Percentiles rank a stretch among this genome's conserved stretches.
These are phyloP conservation scores for Strigomonas culicis DNA, from an alignment of 208 protist species.

Conservation along the genomic window DNA sequence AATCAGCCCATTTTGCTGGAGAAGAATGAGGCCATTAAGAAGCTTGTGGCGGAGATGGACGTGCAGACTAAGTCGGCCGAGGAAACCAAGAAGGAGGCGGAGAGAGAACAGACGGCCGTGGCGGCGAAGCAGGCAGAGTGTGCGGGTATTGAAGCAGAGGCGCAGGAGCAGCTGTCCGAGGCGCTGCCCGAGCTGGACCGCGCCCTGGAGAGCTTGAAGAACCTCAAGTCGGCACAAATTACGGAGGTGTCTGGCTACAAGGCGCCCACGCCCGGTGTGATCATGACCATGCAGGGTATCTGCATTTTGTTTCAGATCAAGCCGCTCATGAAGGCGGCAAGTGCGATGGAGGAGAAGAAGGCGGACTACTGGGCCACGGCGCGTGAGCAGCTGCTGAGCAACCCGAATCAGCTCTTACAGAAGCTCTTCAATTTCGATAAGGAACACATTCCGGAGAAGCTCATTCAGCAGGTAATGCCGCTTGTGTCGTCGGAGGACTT, in stretches of 20 bases:
- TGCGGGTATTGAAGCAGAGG: constrained; percentile 93
- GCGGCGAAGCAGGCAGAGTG: constrained; percentile 91
- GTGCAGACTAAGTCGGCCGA: constrained; percentile 92
- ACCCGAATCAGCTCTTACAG: constrained; percentile 91
- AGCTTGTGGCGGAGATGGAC: constrained; percentile 91
- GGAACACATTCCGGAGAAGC: constrained; percentile 94
- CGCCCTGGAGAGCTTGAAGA: constrained; percentile 94
- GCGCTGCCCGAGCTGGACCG: constrained; percentile 97
- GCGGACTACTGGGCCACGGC: constrained; percentile 96
- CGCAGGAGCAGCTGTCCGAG: constrained; percentile 93
- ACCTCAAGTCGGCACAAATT: constrained; percentile 96
- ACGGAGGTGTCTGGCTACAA: constrained; percentile 96
- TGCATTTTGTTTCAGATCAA: constrained; percentile 97
- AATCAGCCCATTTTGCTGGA: constrained; percentile 95
- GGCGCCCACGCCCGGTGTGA: constrained; percentile 93
- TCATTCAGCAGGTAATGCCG: constrained; percentile 93
- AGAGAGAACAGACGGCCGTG: constrained; percentile 92
- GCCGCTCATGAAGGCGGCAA: constrained; percentile 93
- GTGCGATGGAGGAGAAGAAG: constrained; percentile 94
- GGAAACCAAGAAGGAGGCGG: constrained; percentile 87
- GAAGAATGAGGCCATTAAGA: constrained; percentile 93
- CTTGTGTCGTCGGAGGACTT: constrained; percentile 95
- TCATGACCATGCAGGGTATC: constrained; percentile 98
- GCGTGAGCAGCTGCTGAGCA: constrained; percentile 91
- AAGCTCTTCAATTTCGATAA: constrained; percentile 95